Percentiles rank a stretch among this genome's conserved stretches.
These are phyloP conservation scores for Phytophthora meadii DNA, from an alignment of 352 stramenopile species.

Conservation along the genomic window DNA sequence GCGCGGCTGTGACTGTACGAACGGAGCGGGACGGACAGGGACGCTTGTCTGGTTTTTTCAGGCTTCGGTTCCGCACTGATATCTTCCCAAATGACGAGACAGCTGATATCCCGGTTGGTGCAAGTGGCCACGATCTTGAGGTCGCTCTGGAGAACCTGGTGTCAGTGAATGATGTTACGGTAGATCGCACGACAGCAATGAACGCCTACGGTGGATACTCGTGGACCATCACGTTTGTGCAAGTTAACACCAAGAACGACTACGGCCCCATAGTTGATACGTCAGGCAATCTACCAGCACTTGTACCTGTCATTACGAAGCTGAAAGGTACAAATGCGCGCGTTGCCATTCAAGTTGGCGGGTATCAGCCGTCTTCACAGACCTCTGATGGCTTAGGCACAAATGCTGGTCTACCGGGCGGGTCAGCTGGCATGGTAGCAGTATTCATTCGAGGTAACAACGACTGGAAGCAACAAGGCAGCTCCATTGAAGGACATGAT, in stretches of 20 bases:
- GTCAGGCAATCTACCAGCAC: constrained; percentile 69
- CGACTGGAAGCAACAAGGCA: constrained; percentile 80
- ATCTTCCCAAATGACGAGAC: constrained; percentile 82
- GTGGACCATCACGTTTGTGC: constrained; percentile 86
- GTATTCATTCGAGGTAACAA: constrained; percentile 76
- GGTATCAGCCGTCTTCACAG: constrained; percentile 49
- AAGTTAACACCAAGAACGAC: constrained; percentile 80
- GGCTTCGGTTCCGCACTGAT: constrained; percentile 72
- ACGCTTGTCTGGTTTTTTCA: constrained; percentile 72
- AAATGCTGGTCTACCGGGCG: constrained; percentile 63
- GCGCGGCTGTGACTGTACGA: constrained; percentile 50
- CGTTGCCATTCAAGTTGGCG: constrained; percentile 57
- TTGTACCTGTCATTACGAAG: constrained; percentile 57
- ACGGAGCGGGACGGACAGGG: constrained; percentile 70
- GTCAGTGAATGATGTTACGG: constrained; percentile 69
- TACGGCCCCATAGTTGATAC: constrained; percentile 75
- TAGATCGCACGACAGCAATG: constrained; percentile 69
- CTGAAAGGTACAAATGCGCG: constrained; percentile 71
- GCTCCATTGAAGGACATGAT: constrained; percentile 58
- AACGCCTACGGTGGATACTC: constrained; percentile 81
- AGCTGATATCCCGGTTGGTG: constrained; percentile 63
- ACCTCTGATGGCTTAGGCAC: constrained; percentile 36
- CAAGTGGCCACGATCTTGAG: constrained; percentile 62
- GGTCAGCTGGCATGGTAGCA: constrained; percentile 60
- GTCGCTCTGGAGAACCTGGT: constrained; percentile 72